Evolutionary conservation across 495 filamentous ascomycete species (phyloP).

Genomic region (Daldinia bambusicola): DNA sequence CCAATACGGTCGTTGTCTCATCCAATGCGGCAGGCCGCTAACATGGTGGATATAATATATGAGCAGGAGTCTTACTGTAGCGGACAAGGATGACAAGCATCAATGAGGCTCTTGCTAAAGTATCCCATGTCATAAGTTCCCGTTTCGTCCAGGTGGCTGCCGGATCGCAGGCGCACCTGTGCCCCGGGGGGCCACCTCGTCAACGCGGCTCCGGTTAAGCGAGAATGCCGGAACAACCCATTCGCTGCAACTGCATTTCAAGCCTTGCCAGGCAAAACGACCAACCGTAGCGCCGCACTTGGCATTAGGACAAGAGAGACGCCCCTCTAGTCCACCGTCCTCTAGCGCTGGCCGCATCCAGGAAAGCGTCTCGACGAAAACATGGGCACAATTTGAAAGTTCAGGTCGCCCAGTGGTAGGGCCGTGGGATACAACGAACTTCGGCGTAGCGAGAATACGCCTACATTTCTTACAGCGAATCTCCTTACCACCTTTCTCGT

Average conservation of each 20-base stretch:
- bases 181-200: constrained; percentile 64
- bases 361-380: constrained; percentile 87
- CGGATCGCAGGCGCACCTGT: constrained; percentile 40
- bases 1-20: constrained; percentile 11
- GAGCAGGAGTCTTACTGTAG: constrained; percentile 4
- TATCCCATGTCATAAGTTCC: constrained; percentile 34
- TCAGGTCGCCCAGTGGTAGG: constrained; percentile 26
- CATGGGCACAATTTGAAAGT: constrained; percentile 71
- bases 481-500: constrained; percentile 52
- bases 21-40: constrained; percentile 9
- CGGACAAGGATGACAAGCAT: constrained; percentile 3
- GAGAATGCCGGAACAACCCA: constrained; percentile 95
- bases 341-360: constrained; percentile 92
- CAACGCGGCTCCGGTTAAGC: constrained; percentile 80
- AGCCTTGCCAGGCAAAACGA: constrained; percentile 94
- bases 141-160: constrained; percentile 45
- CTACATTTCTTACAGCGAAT: constrained; percentile 74
- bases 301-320: constrained; percentile 80
- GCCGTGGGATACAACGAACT: constrained; percentile 56
- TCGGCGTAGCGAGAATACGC: constrained; percentile 56
- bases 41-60: constrained; percentile 5
- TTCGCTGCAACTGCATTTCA: constrained; percentile 88
- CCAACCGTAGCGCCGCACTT: constrained; percentile 85
- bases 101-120: constrained; percentile 7
- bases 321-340: constrained; percentile 79